Evolutionary conservation across 768 basidiomycete genomes (phyloP), one percentile per base, ranked within the genome.

Genomic region (Amanita molliuscula): DNA sequence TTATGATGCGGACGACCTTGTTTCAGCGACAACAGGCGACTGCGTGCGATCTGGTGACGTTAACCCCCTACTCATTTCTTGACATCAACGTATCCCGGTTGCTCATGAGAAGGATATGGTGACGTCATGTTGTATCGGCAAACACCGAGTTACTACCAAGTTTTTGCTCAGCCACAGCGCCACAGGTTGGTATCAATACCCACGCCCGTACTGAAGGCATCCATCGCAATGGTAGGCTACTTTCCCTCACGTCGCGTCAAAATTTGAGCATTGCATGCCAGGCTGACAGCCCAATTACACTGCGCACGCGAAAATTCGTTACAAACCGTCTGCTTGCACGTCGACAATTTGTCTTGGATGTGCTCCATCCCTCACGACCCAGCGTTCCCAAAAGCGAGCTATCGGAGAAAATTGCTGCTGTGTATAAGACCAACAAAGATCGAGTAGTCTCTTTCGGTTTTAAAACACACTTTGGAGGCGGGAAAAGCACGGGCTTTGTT

Each of bases 291-390:
- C 84, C 94, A 53, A 78, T 99, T 59, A 99, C 96, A 58, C 78
- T 99, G 66, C 90, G 96, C 62, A 96, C 96, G 49, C 88, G 94
- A 69, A 97, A 99, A 78, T 98, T 98, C 77, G 88, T 97, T 71
- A 96, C 94, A 65, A 99, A 99, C 81, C 91, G 93, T 54, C 87
- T 99, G 57, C 76, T 99, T 45, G 82, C 88, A 59, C 88, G 96
- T 60, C 88, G 90, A 63, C 96, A 98, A 77, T 94, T 98, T 64
- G 78, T 97, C 59, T 78, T 97, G 57, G 92, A 94, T 59, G 79
- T 95, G 58, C 82, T 96, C 58, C 96, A 99, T 73, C 95, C 95
- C n/a, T 84, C 80, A 50, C 88, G 93, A 51, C 69, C 96, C 54
- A 97, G 94, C 67, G 89, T 98, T 65, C 84, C 95, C 62, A 91